These are phyloP conservation scores for Naegleria gruberi DNA, from an alignment of 208 protist genomes.

Conservation along the genomic window DNA sequence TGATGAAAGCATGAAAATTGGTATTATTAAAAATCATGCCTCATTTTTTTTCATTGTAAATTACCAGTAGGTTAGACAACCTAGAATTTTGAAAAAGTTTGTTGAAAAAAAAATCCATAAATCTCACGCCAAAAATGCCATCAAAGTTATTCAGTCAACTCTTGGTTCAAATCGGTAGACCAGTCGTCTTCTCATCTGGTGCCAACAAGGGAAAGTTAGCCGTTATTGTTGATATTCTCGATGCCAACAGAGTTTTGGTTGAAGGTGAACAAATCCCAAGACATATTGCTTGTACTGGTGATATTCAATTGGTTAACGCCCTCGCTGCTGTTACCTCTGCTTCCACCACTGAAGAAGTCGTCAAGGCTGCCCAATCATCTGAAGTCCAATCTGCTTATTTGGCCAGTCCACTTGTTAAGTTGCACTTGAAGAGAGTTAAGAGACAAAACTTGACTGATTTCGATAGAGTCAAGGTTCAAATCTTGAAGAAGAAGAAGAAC, in stretches of 20 bases:
- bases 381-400: not conserved
- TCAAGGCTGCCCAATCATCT: not conserved
- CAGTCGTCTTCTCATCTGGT: not conserved
- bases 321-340: not conserved
- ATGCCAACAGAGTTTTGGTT: constrained; percentile 19
- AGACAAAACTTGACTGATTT: constrained; percentile 2
- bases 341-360: not conserved
- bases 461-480: constrained; percentile 13
- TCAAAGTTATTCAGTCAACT: not conserved
- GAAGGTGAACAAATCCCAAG: not conserved
- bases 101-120: no score
- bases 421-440: not conserved
- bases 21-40: no score
- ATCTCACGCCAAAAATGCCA: not conserved
- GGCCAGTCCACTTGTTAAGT: not conserved
- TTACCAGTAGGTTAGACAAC: no score
- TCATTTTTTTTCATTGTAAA: no score
- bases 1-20: no score
- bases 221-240: constrained; percentile 12
- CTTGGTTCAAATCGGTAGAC: constrained; percentile 16
- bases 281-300: not conserved
- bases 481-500: not conserved
- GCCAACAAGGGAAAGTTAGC: constrained; percentile 3
- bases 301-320: not conserved
- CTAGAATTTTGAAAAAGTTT: no score